A percentile compares a stretch with the other conserved stretches of the same genome.
Conservation (phyloP, 2,329 filamentous ascomycete species). For the Exophiala dermatitidis region DNA sequence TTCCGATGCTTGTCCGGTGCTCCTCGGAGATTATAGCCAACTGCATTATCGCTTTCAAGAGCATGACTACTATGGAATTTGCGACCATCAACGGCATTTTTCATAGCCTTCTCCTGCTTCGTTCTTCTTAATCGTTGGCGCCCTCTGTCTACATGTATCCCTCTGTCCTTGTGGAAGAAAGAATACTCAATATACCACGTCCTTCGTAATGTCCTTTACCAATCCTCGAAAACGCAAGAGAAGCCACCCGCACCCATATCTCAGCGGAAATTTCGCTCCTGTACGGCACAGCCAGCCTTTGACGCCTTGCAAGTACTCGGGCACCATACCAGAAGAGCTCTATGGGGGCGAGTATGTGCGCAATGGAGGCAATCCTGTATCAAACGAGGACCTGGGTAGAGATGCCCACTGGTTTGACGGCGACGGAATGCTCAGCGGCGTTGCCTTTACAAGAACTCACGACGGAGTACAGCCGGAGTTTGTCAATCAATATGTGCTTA, state of each 20-base stretch:
- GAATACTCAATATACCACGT: no score
- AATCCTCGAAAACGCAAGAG: constrained; percentile 13
- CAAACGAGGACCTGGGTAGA: constrained; percentile 53
- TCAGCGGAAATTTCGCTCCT: constrained; percentile 64
- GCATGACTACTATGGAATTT: no score
- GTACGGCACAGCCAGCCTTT: constrained; percentile 50
- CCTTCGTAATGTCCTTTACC: background rate
- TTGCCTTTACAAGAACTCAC: constrained; percentile 48
- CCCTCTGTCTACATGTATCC: no score
- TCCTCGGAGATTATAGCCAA: no score
- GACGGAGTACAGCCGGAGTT: constrained; percentile 53
- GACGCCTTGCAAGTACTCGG: constrained; percentile 52
- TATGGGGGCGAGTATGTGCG: constrained; percentile 63
- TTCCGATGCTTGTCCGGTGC: no score
- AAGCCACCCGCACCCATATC: constrained; percentile 37
- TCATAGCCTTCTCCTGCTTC: no score
- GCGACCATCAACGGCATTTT: no score
- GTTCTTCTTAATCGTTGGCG: no score
- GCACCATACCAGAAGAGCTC: constrained; percentile 57
- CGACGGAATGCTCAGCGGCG: constrained; percentile 66
- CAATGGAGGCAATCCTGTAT: constrained; percentile 63
- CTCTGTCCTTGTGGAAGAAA: no score
- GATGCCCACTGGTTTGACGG: constrained; percentile 70
- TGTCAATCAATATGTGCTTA: constrained; percentile 62
- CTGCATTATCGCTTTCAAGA: no score